phyloP scores from a whole-genome alignment of 1,139 yeast genomes.

The Taiozyma sp. region DNA sequence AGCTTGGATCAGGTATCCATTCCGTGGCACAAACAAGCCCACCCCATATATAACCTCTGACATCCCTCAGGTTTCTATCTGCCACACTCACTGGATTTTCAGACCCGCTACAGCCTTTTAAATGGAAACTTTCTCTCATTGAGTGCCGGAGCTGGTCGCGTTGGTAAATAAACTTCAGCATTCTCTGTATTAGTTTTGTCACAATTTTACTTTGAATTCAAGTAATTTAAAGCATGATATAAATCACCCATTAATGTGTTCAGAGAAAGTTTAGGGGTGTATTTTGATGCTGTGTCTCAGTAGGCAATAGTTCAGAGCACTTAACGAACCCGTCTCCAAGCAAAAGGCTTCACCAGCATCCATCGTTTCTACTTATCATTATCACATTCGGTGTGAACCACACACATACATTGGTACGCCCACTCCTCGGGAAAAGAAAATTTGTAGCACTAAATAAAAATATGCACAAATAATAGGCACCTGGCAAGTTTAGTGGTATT shows the following conservation, averaged over 20 bases:
- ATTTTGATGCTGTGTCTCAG: not conserved
- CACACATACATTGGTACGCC: not conserved
- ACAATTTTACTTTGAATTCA: not conserved
- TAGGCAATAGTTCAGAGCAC: too few species aligned
- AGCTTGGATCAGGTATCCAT: not conserved
- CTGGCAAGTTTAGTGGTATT: not conserved
- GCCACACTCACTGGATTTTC: too few species aligned
- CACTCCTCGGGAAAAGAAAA: conserved; percentile 1
- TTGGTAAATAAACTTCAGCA: not conserved
- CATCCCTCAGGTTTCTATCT: too few species aligned
- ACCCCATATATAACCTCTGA: too few species aligned
- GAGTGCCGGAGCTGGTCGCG: too few species aligned
- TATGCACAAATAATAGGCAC: not conserved
- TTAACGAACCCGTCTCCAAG: too few species aligned
- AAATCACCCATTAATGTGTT: not conserved
- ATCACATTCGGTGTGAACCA: not conserved
- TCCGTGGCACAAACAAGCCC: too few species aligned
- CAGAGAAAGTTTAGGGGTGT: too few species aligned
- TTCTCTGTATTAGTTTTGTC: not conserved
- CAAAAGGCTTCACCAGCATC: too few species aligned
- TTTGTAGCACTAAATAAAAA: not conserved
- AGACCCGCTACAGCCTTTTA: too few species aligned
- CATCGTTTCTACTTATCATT: not conserved
- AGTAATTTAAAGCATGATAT: not conserved
- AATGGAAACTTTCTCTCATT: too few species aligned